These are phyloP conservation scores for Phlegmacium glaucopus DNA, from an alignment of 768 basidiomycete species.

Conservation along the genomic window DNA sequence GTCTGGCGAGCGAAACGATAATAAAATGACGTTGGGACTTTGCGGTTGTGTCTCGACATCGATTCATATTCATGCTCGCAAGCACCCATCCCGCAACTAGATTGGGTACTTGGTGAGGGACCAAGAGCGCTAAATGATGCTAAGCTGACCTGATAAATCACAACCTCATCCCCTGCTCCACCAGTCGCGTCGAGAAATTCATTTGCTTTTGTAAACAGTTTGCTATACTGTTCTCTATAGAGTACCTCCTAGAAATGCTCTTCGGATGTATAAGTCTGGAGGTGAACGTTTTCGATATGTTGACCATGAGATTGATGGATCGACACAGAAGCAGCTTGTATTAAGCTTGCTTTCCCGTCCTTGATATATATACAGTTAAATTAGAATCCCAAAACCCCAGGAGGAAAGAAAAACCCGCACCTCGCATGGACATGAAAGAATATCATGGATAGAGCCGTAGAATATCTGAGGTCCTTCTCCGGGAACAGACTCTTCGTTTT, in stretches of 20 bases:
- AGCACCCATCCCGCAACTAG: constrained; percentile 91
- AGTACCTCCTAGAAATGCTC: constrained; percentile 73
- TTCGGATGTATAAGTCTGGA: constrained; percentile 68
- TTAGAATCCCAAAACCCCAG: background rate
- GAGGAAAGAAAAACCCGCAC: no score
- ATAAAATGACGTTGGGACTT: constrained; percentile 85
- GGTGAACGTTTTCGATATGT: constrained; percentile 82
- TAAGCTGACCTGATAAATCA: constrained; percentile 75
- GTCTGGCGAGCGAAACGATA: constrained; percentile 77
- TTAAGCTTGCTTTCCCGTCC: constrained; percentile 76
- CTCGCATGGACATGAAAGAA: constrained; percentile 91
- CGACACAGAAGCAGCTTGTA: constrained; percentile 85
- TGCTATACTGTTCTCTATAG: constrained; percentile 63
- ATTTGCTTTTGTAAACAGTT: constrained; percentile 62
- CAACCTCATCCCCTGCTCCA: constrained; percentile 60
- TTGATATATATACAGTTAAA: constrained; percentile 26
- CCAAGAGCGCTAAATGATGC: background rate
- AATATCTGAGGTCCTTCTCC: constrained; percentile 61
- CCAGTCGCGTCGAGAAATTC: constrained; percentile 70
- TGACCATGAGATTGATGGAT: constrained; percentile 83
- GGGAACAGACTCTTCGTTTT: constrained; percentile 31
- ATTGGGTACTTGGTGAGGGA: background rate
- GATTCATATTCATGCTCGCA: constrained; percentile 86
- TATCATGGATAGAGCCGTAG: constrained; percentile 93
- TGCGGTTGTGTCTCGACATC: constrained; percentile 92